Conservation (phyloP, 2,329 filamentous ascomycete species). For the Ophiobolus disseminans region DNA sequence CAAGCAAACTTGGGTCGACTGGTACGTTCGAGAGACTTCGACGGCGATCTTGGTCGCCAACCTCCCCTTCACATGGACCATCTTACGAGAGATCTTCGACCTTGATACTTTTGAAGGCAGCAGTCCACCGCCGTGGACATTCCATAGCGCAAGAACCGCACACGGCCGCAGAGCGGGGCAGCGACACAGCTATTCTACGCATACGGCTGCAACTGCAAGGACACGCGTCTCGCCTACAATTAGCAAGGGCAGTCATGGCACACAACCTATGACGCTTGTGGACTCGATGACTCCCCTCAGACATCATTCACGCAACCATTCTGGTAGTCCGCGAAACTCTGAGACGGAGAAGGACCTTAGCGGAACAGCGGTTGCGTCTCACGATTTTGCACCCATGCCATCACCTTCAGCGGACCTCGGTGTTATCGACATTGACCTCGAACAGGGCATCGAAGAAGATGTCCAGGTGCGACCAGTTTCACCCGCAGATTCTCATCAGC, state of each 20-base stretch:
- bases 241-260: conserved; percentile 16
- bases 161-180: conserved; percentile 31
- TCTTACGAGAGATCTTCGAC: conserved; percentile 58
- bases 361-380: conserved; percentile 10
- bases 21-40: conserved; percentile 42
- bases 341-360: conserved; percentile 17
- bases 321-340: conserved; percentile 16
- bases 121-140: conserved; percentile 39
- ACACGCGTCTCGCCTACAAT: conserved; percentile 9
- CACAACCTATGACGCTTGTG: conserved; percentile 22
- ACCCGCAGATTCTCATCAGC: conserved; percentile 4
- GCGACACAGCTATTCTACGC: conserved; percentile 13
- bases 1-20: conserved; percentile 36
- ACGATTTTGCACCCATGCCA: conserved; percentile 24
- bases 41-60: conserved; percentile 57
- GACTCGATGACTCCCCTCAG: conserved; percentile 15
- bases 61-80: conserved; percentile 60
- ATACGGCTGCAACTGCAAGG: conserved; percentile 9
- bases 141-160: conserved; percentile 37
- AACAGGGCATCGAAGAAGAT: conserved; percentile 8
- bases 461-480: conserved; percentile 7
- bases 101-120: conserved; percentile 40
- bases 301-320: conserved; percentile 4
- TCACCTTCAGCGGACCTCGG: conserved; percentile 3
- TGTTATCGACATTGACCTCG: conserved; percentile 15